Percentiles rank a stretch among this genome's conserved stretches.
phyloP scores from a whole-genome alignment of 495 filamentous ascomycete species.

The Paragyromitra xinjiangensis region DNA sequence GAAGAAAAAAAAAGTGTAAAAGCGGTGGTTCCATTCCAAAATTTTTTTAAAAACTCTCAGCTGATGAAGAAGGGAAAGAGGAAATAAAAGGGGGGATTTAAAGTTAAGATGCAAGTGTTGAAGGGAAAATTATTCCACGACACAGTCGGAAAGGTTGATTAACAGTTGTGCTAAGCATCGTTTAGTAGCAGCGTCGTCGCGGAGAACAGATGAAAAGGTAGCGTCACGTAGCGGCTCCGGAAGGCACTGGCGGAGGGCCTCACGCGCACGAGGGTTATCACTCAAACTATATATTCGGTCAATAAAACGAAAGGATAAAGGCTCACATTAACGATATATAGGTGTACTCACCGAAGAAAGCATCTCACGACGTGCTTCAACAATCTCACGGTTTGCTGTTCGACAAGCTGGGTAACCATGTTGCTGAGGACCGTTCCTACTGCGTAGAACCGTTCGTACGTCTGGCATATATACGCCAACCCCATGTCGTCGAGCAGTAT shows the following conservation, averaged over 20 bases:
- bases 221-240: constrained; percentile 95
- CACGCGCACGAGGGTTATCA: constrained; percentile 94
- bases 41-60: constrained; percentile 25
- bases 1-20: constrained; percentile 1
- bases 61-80: constrained; percentile 25
- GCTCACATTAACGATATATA: no score
- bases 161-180: constrained; percentile 94
- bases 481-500: constrained; percentile 96
- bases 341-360: constrained; percentile 79
- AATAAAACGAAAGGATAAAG: constrained; percentile 27
- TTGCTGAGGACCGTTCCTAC: constrained; percentile 98
- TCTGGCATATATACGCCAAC: constrained; percentile 98
- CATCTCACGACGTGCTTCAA: constrained; percentile 98
- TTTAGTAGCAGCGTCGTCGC: constrained; percentile 97
- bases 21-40: constrained; percentile 25
- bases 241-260: constrained; percentile 94
- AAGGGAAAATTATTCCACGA: constrained; percentile 66
- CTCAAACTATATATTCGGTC: constrained; percentile 70
- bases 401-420: constrained; percentile 96
- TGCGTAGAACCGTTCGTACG: constrained; percentile 99
- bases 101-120: neutral
- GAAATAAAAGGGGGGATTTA: neutral
- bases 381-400: constrained; percentile 94
- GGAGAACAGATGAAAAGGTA: constrained; percentile 94
- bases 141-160: constrained; percentile 95